These are phyloP conservation scores for Spinacia oleracea DNA, from an alignment of 179 eudicot species.

Conservation along the genomic window DNA sequence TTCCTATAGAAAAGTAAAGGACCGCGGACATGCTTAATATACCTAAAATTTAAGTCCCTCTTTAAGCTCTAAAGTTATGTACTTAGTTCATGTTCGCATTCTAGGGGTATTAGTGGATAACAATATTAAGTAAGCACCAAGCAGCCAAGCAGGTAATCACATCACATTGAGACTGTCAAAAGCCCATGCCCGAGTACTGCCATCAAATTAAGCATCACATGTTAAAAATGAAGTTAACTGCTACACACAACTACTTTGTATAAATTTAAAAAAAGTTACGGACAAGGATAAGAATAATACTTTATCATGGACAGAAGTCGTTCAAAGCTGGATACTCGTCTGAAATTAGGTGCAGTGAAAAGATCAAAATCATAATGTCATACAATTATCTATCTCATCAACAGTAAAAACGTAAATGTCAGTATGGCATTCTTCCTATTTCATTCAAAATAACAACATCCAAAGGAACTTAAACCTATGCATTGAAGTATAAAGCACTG, in stretches of 20 bases:
- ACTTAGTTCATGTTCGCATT: background rate
- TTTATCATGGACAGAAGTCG: conserved; percentile 80
- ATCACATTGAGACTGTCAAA: background rate
- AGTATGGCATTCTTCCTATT: no score
- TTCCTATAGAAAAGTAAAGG: background rate
- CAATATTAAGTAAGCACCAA: background rate
- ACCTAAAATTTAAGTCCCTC: background rate
- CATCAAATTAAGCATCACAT: background rate
- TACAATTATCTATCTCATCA: no score
- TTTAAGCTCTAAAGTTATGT: background rate
- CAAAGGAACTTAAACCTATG: no score
- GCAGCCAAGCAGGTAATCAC: conserved; percentile 3
- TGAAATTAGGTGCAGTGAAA: conserved; percentile 61
- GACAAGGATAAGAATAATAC: conserved; percentile 30
- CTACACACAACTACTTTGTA: background rate
- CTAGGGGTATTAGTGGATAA: background rate
- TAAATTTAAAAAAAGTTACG: background rate
- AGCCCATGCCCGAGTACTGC: background rate
- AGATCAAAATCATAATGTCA: conserved; percentile 19
- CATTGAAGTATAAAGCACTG: no score
- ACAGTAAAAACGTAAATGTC: no score
- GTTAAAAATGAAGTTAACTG: background rate
- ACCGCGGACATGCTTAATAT: background rate
- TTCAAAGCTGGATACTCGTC: conserved; percentile 76
- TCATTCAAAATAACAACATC: no score